Base-by-base conservation (phyloP, 1,284 basidiomycete genomes). In the Rhodotorula sp. region DNA sequence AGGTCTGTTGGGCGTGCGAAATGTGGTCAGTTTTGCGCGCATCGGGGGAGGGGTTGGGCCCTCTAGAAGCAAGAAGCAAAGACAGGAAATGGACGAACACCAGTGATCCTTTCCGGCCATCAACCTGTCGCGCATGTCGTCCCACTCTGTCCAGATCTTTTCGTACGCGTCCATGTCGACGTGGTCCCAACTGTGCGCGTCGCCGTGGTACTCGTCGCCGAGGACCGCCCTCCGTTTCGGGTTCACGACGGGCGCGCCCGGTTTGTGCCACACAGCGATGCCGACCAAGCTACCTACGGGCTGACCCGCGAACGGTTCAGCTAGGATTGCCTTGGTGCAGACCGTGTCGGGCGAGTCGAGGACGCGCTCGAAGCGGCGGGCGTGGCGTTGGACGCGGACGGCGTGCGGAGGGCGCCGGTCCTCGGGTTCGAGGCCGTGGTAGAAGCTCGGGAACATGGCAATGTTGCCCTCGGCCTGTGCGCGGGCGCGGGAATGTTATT, bases 131-230 rank as follows among this genome's bases (percentile, higher is more conserved):
- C 72, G 46, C 29, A 66, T 48, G 18, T 47, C 47, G 39, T 74
- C 72, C 72, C 72, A 74, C 64, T 58, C 69, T 7, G 29, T n/a
- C 72, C 72, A 74, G 3, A 51, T 54, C n/a, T 34, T 20, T 16
- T 74, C 64, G 67, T 67, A 71, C 26, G 60, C 57, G 15, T 64
- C 64, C 54, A 49, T 26, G n/a, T 74, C 62, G 23, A 69, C 58
- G 5, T 67, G 67, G 18, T 62, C 57, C 72, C 72, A 72, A 20
- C 63, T 58, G 23, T 67, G 61, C 18, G 54, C 43, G 39, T 74
- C 69, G 23, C 47, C 43, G 58, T 62, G 47, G 48, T 31, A 46
- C 31, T 43, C 29, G 14, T 46, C 52, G 0, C 62, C 62, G n/a
- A 56, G 51, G 39, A 63, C 15, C 16, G 14, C 23, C 23, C 68